Evolutionary conservation across 441 rosid genomes (phyloP).

Genomic region (Omphalea diandra): DNA sequence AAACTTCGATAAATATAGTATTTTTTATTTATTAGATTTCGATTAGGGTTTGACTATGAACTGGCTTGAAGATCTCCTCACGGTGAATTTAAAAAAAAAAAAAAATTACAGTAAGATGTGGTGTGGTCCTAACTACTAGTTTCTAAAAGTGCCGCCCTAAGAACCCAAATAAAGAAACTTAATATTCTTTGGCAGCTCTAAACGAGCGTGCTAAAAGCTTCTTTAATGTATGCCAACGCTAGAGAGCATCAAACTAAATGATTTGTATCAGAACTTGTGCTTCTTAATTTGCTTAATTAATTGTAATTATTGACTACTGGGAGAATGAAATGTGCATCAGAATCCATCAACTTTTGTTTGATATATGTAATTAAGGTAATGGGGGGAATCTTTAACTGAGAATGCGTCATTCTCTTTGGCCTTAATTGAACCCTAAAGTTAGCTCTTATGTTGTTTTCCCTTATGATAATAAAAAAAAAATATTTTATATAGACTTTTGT

Average conservation of each 20-base stretch:
- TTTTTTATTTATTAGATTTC: no score
- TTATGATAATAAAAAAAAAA: slow-evolving; percentile 8
- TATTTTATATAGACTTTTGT: slow-evolving; percentile 26
- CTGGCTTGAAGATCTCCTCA: no score
- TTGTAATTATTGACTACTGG: slow-evolving; percentile 15
- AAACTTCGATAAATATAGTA: no score
- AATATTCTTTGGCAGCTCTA: slow-evolving; percentile 48
- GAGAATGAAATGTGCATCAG: slow-evolving; percentile 44
- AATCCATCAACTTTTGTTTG: slow-evolving; percentile 46
- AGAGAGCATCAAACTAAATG: slow-evolving; percentile 32
- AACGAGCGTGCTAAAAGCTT: slow-evolving; percentile 44
- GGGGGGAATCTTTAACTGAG: slow-evolving; percentile 42
- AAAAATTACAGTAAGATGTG: no score
- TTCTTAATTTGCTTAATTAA: slow-evolving; percentile 21
- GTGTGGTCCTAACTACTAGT: slow-evolving; percentile 25
- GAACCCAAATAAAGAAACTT: slow-evolving; percentile 31
- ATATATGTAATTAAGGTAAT: slow-evolving; percentile 30
- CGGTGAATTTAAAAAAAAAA: no score
- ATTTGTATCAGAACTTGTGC: slow-evolving; percentile 25
- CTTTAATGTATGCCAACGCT: slow-evolving; percentile 30
- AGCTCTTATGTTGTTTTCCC: slow-evolving; percentile 34
- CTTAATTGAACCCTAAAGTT: slow-evolving; percentile 49
- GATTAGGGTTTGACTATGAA: no score
- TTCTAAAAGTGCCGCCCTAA: slow-evolving; percentile 20
- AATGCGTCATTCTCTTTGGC: slow-evolving; percentile 53